Conservation (phyloP, 2,329 filamentous ascomycete genomes). For the Gnomoniopsis sp. region DNA sequence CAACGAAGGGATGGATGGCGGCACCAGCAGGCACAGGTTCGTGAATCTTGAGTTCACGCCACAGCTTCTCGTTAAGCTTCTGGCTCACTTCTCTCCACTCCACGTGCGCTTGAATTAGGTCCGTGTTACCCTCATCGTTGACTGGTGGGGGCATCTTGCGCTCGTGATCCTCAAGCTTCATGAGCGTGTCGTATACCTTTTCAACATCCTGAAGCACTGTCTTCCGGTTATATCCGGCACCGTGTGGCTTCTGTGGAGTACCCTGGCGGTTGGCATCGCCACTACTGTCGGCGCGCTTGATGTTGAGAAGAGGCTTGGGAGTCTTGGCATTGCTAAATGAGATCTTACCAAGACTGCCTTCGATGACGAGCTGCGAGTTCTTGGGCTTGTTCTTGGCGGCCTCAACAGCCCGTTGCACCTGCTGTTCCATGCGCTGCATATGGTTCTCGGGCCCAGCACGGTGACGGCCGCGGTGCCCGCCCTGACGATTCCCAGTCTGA, state of each 20-base stretch:
- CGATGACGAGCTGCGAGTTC: constrained; percentile 94
- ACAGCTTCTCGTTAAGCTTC: constrained; percentile 74
- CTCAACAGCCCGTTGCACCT: constrained; percentile 94
- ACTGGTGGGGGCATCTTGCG: constrained; percentile 67
- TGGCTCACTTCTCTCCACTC: constrained; percentile 74
- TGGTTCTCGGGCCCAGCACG: constrained; percentile 89
- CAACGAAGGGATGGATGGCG: constrained; percentile 87
- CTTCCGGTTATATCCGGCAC: constrained; percentile 68
- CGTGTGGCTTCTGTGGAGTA: constrained; percentile 40
- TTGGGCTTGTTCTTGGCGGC: constrained; percentile 97
- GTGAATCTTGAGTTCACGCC: constrained; percentile 86
- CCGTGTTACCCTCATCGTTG: constrained; percentile 61
- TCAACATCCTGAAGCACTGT: constrained; percentile 83
- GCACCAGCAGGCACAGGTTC: constrained; percentile 76
- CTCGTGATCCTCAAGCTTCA: constrained; percentile 93
- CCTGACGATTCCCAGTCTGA: constrained; percentile 83
- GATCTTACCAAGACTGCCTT: constrained; percentile 95
- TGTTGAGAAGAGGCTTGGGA: constrained; percentile 88
- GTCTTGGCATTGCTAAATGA: constrained; percentile 99
- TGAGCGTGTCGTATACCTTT: constrained; percentile 79
- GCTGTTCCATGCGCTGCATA: constrained; percentile 98
- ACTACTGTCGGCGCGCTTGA: constrained; percentile 77
- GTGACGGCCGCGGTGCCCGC: constrained; percentile 65
- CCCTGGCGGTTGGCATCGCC: constrained; percentile 54
- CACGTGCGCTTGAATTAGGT: constrained; percentile 69